Evolutionary conservation across 257 asterid species (phyloP).

Genomic region (Solanum habrochaites): DNA sequence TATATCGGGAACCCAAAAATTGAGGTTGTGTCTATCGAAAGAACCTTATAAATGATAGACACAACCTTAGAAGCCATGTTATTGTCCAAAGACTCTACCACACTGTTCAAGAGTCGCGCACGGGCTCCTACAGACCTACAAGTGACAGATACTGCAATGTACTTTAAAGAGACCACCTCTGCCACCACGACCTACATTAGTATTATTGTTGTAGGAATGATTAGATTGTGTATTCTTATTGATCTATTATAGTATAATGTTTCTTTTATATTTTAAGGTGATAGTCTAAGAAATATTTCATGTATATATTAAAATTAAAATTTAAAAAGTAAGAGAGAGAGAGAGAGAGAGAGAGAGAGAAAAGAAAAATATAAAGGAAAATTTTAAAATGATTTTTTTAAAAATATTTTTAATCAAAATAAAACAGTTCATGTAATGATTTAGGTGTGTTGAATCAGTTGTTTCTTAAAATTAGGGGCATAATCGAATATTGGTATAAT

Average conservation of each 20-base stretch:
- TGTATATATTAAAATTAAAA: no score
- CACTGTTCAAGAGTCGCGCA: not conserved
- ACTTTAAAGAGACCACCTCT: not conserved
- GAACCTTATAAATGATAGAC: not conserved
- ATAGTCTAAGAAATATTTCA: not conserved
- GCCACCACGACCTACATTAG: not conserved
- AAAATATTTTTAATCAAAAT: no score
- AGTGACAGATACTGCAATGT: not conserved
- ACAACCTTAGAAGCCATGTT: not conserved
- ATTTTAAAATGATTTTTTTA: no score
- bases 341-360: no score
- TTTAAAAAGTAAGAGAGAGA: no score
- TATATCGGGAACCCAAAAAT: not conserved
- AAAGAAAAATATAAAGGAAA: no score
- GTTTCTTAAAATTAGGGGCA: no score
- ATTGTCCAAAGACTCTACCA: not conserved
- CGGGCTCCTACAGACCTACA: not conserved
- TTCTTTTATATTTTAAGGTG: not conserved
- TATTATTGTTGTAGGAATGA: not conserved
- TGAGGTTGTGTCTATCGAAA: not conserved
- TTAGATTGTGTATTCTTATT: not conserved
- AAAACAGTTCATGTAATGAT: no score
- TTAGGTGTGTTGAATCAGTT: no score
- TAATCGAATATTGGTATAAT: no score
- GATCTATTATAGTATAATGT: not conserved